phyloP scores from a whole-genome alignment of 2,329 filamentous ascomycete genomes.

The Apiospora koreana region DNA sequence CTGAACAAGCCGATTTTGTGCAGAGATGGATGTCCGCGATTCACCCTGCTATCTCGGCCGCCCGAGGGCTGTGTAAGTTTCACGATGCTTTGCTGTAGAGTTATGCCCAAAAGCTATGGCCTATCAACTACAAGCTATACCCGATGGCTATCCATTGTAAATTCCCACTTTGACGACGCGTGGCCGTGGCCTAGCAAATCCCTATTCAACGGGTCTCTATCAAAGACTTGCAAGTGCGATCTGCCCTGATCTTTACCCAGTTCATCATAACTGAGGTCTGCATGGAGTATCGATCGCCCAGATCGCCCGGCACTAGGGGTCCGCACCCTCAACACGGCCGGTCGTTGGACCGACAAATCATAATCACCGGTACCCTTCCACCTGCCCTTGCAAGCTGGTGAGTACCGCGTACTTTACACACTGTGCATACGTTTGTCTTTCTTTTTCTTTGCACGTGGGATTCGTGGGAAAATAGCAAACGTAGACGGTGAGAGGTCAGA shows the following conservation, averaged over 20 bases:
- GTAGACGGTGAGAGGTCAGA: not conserved
- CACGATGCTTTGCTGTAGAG: not conserved
- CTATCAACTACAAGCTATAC: not conserved
- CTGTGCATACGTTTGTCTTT: too few species aligned
- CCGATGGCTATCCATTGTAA: not conserved
- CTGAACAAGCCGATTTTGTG: not conserved
- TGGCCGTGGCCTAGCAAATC: not conserved
- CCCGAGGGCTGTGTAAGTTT: not conserved
- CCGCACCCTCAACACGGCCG: not conserved
- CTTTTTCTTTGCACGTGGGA: not conserved
- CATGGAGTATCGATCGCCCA: slow-evolving; percentile 8
- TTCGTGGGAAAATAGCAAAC: not conserved
- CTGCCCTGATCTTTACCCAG: slow-evolving; percentile 1
- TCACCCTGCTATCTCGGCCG: not conserved
- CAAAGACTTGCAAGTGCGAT: not conserved
- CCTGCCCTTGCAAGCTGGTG: not conserved
- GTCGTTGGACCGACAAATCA: not conserved
- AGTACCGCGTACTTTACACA: not conserved
- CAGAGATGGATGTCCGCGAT: not conserved
- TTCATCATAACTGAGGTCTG: not conserved
- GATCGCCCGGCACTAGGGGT: slow-evolving; percentile 3
- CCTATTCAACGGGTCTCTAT: not conserved
- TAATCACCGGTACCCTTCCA: not conserved
- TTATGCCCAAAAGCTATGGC: not conserved
- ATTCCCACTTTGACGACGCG: not conserved